These are phyloP conservation scores for Taxawa tesnikishii DNA, from an alignment of 2,329 filamentous ascomycete species.

Conservation along the genomic window DNA sequence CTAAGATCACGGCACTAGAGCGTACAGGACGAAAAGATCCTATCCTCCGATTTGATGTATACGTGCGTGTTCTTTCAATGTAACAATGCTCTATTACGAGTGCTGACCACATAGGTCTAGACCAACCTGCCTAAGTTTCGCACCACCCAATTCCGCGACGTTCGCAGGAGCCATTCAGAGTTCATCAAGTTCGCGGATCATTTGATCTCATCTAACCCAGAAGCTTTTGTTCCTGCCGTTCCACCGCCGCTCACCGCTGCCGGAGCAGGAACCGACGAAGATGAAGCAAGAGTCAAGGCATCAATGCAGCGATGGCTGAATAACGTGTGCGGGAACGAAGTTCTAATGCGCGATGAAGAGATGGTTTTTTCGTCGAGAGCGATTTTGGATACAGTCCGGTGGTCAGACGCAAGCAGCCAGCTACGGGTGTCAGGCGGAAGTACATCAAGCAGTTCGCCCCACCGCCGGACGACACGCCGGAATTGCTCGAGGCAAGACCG, in stretches of 20 bases:
- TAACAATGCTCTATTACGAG: constrained; percentile 1
- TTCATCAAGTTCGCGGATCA: constrained; percentile 95
- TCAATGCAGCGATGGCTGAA: constrained; percentile 93
- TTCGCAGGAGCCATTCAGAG: constrained; percentile 87
- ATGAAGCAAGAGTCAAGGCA: constrained; percentile 78
- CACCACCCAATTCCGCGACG: constrained; percentile 95
- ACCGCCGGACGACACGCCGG: constrained; percentile 91
- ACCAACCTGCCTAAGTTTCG: constrained; percentile 97
- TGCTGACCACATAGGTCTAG: constrained; percentile 34
- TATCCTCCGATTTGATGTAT: constrained; percentile 87
- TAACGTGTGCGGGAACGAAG: constrained; percentile 80
- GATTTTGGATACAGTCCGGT: constrained; percentile 97
- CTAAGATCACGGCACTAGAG: constrained; percentile 89
- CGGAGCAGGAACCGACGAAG: constrained; percentile 90
- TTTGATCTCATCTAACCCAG: constrained; percentile 92
- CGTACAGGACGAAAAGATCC: constrained; percentile 91
- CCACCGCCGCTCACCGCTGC: constrained; percentile 91
- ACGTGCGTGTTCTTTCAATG: constrained; percentile 50
- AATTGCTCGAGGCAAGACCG: constrained; percentile 79
- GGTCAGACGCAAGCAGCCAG: constrained; percentile 89
- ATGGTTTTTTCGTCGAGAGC: constrained; percentile 97
- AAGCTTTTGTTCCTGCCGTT: constrained; percentile 85
- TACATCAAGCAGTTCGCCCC: constrained; percentile 97
- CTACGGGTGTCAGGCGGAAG: constrained; percentile 87
- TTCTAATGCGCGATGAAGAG: constrained; percentile 89